Conservation (phyloP, 208 protist genomes). For the Naegleria lovaniensis region DNA sequence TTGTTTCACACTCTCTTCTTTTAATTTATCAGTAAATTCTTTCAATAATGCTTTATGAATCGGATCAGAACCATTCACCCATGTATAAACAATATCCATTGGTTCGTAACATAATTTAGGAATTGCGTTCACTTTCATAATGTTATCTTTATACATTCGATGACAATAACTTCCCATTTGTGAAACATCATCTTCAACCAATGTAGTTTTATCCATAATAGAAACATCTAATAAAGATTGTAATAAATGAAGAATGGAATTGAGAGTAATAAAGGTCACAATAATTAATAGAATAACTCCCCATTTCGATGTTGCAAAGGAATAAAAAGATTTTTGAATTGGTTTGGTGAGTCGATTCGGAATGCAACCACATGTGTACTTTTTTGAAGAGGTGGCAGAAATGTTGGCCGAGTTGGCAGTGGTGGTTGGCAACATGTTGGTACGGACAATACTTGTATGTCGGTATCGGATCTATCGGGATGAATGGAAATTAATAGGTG, state of each 20-base stretch:
- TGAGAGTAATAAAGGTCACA: slow-evolving; percentile 48
- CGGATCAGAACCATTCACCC: slow-evolving; percentile 84
- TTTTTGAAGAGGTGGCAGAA: no score
- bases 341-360: slow-evolving; percentile 34
- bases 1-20: neutral
- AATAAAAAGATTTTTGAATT: slow-evolving; percentile 48
- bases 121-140: slow-evolving; percentile 44
- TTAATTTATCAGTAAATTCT: neutral
- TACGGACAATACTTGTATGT: no score
- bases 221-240: slow-evolving; percentile 17
- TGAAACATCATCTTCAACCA: neutral
- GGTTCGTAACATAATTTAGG: slow-evolving; percentile 46
- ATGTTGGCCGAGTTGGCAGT: no score
- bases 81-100: slow-evolving; percentile 87
- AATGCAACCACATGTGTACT: neutral
- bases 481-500: no score
- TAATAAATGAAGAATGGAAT: slow-evolving; percentile 42
- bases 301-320: slow-evolving; percentile 48
- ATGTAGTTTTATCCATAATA: neutral
- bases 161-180: slow-evolving; percentile 3
- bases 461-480: no score
- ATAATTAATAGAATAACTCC: slow-evolving; percentile 50
- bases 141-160: slow-evolving; percentile 47
- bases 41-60: slow-evolving; percentile 38
- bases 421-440: no score